Base-by-base conservation (phyloP, 1,139 yeast genomes). In the Diutina ranongensis region DNA sequence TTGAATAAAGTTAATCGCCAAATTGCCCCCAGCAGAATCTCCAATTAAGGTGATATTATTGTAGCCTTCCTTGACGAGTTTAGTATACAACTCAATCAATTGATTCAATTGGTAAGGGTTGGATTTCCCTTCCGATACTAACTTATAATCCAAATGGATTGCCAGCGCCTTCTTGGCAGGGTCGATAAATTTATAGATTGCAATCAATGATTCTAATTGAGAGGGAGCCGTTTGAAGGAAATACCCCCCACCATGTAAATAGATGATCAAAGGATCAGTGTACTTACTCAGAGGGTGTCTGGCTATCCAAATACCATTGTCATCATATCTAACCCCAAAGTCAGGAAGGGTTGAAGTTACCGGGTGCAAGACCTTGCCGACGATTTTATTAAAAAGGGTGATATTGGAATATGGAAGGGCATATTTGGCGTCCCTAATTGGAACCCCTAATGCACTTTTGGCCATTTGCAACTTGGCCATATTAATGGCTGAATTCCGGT, bases 241-340 rank as follows among this genome's bases (percentile, higher is more conserved):
- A 51, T 60, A 70, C 2, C 74, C 75, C 2, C 76, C 76, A 16
- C 76, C 75, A 49, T 71, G 75, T 13, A 57, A 50, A 49, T 59
- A 70, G 22, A 70, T 54, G 19, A 71, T 53, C 16, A 71, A 54
- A 1, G 74, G 74, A 49, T 68, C 72, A 5, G 27, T 7, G 12
- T 19, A n/a, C 3, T 16, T 22, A 5, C 31, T 32, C 33, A 13
- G 3, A n/a, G 32, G 42, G 9, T 25, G 32, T 8, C 12, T 22
- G 5, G 20, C 42, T 10, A 38, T n/a, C 42, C 42, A 38, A 20
- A 58, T 54, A 5, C 70, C 63, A 46, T 60, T 56, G n/a, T 56
- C 51, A 46, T 65, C 69, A 49, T 55, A 68, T 31, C 51, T 51
- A 40, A 60, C 57, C 10, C 74, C 74, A 47, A 59, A 69, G 9